These are phyloP conservation scores for Colletotrichum tropicicola DNA, from an alignment of 2,329 filamentous ascomycete genomes.

Conservation along the genomic window DNA sequence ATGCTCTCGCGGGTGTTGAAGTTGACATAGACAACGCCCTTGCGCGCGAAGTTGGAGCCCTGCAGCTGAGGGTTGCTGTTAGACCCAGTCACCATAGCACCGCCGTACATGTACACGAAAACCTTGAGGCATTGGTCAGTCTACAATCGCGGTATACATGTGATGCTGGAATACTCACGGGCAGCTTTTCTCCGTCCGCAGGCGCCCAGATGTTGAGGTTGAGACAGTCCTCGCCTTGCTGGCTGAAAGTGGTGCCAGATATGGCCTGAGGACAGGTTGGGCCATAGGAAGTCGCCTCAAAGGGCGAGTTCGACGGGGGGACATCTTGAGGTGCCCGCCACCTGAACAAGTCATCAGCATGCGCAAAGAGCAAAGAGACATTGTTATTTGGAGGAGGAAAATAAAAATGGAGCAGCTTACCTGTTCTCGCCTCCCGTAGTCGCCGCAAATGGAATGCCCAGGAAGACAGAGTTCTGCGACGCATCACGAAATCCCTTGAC, in stretches of 20 bases:
- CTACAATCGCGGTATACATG: neutral
- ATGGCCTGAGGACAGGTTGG: slow-evolving; percentile 38
- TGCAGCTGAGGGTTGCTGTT: slow-evolving; percentile 49
- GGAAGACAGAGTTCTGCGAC: slow-evolving; percentile 43
- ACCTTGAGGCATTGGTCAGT: too few relatives aligned
- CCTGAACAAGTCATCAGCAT: neutral
- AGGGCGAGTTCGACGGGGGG: slow-evolving; percentile 29
- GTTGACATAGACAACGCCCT: slow-evolving; percentile 47
- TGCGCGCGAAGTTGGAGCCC: slow-evolving; percentile 45
- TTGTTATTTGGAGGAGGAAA: too few relatives aligned
- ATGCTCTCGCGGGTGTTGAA: slow-evolving; percentile 52
- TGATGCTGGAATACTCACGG: slow-evolving; percentile 34
- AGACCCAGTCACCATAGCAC: slow-evolving; percentile 51
- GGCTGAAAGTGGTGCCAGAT: slow-evolving; percentile 30
- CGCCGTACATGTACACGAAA: slow-evolving; percentile 54
- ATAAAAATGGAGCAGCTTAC: too few relatives aligned
- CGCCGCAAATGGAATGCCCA: slow-evolving; percentile 49
- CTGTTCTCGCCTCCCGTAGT: slow-evolving; percentile 49
- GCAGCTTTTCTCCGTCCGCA: slow-evolving; percentile 35
- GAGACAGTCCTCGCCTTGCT: slow-evolving; percentile 49
- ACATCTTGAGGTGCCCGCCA: slow-evolving; percentile 39
- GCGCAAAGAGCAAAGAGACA: neutral
- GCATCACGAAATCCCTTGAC: slow-evolving; percentile 47
- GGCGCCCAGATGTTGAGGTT: slow-evolving; percentile 50
- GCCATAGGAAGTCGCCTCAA: slow-evolving; percentile 37